Conservation (phyloP, 768 basidiomycete species). For the Leucocoprinus birnbaumii region DNA sequence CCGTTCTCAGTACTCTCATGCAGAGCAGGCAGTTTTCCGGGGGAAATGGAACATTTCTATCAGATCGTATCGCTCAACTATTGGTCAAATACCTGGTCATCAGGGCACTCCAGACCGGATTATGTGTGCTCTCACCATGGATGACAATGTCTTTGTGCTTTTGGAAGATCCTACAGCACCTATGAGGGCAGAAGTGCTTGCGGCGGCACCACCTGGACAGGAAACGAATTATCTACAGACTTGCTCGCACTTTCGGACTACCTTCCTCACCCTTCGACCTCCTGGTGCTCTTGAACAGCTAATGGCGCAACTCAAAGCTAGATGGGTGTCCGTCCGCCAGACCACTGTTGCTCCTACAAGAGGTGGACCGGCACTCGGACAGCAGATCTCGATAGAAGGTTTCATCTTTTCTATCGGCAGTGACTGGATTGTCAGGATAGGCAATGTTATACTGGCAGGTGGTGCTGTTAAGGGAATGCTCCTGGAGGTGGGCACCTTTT, state of each 20-base stretch:
- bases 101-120: conserved; percentile 57
- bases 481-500: conserved; percentile 53
- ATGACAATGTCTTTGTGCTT: conserved; percentile 76
- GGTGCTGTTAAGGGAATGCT: conserved; percentile 83
- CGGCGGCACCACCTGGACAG: conserved; percentile 39
- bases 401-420: conserved; percentile 71
- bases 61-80: conserved; percentile 72
- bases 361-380: conserved; percentile 37
- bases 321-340: conserved; percentile 72
- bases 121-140: conserved; percentile 78
- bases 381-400: conserved; percentile 72
- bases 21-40: conserved; percentile 48
- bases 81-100: conserved; percentile 51
- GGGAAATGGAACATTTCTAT: conserved; percentile 72
- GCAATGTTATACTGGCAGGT: conserved; percentile 73
- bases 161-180: conserved; percentile 77
- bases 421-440: conserved; percentile 80
- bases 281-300: conserved; percentile 76
- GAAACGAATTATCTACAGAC: conserved; percentile 41
- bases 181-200: conserved; percentile 56
- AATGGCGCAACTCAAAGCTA: conserved; percentile 67
- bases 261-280: conserved; percentile 73
- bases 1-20: conserved; percentile 12
- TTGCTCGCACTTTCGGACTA: conserved; percentile 69
- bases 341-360: conserved; percentile 14